phyloP scores from a whole-genome alignment of 2,329 filamentous ascomycete genomes.

The Diaporthe ampelina region DNA sequence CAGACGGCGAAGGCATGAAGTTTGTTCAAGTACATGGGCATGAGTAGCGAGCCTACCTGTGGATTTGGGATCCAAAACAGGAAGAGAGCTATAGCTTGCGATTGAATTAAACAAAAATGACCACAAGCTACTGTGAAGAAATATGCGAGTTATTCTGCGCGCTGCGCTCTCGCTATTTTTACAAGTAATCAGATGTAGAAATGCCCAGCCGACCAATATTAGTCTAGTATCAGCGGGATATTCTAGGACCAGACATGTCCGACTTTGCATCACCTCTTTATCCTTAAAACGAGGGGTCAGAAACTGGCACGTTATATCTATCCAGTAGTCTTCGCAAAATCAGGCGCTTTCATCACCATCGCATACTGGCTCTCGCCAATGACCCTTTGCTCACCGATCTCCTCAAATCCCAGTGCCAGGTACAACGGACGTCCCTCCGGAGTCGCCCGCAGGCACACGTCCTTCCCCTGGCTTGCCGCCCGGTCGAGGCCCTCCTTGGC shows the following conservation, averaged over 20 bases:
- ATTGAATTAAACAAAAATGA: background rate
- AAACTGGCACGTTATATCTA: background rate
- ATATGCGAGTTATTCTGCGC: no score
- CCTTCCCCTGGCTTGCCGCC: constrained; percentile 40
- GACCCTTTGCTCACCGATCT: constrained; percentile 35
- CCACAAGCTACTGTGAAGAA: background rate
- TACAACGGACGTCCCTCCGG: constrained; percentile 46
- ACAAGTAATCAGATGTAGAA: background rate
- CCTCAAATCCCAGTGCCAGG: constrained; percentile 43
- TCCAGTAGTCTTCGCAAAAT: background rate
- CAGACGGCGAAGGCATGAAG: background rate
- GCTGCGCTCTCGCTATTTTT: background rate
- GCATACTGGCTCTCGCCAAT: constrained; percentile 21
- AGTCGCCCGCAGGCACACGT: constrained; percentile 44
- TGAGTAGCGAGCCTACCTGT: background rate
- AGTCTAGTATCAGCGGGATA: no score
- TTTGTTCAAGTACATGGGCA: background rate
- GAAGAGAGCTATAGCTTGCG: background rate
- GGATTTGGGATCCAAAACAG: constrained; percentile 30
- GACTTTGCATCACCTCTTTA: background rate
- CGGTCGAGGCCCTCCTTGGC: constrained; percentile 44
- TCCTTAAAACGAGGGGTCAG: background rate
- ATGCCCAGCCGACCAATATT: no score
- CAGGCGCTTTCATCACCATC: constrained; percentile 11
- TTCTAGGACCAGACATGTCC: background rate